These are phyloP conservation scores for Geotrichum candidum DNA, from an alignment of 1,139 yeast species.

Conservation along the genomic window DNA sequence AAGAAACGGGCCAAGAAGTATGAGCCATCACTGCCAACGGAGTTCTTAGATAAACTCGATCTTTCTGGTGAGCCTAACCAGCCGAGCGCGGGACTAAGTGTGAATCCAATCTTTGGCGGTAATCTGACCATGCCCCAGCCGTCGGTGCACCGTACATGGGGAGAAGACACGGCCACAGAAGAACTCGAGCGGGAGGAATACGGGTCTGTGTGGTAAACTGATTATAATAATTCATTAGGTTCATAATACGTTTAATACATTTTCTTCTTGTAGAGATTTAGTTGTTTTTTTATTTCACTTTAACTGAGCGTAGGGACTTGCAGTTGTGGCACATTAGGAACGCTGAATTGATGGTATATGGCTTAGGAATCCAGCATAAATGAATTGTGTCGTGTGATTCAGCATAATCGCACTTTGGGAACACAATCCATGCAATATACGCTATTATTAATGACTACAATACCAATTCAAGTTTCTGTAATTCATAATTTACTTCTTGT, in stretches of 20 bases:
- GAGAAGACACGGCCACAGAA: slow-evolving; percentile 26
- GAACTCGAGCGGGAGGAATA: slow-evolving; percentile 18
- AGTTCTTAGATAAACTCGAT: slow-evolving; percentile 37
- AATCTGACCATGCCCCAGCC: slow-evolving; percentile 27
- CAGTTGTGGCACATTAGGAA: too few species aligned
- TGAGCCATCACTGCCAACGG: slow-evolving; percentile 38
- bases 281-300: not conserved
- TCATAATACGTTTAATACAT: not conserved
- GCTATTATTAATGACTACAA: too few species aligned
- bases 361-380: too few species aligned
- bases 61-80: slow-evolving; percentile 10
- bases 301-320: not conserved
- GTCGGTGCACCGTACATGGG: slow-evolving; percentile 30
- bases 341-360: too few species aligned
- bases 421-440: too few species aligned
- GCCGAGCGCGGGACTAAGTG: slow-evolving; percentile 9
- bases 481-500: not conserved
- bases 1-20: slow-evolving; percentile 34
- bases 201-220: slow-evolving; percentile 14
- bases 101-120: slow-evolving; percentile 24
- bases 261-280: not conserved
- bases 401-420: too few species aligned
- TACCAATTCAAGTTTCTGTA: not conserved
- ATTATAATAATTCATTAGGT: not conserved
- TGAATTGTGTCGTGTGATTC: too few species aligned